Base-by-base conservation (phyloP, 257 asterid genomes). In the Solanum virginianum region DNA sequence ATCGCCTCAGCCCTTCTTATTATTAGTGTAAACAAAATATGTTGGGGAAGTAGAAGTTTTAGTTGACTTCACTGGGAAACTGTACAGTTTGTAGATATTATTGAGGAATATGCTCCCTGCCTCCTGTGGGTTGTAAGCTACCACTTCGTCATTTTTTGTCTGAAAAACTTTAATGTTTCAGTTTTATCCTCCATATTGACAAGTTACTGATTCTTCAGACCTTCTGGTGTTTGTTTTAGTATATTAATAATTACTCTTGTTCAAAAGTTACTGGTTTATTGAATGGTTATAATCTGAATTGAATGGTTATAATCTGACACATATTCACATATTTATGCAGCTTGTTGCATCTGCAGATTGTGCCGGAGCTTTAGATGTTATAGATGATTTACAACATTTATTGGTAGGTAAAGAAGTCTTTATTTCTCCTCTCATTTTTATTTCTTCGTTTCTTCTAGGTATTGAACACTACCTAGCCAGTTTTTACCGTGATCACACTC, bases 261-360 rank as follows among this genome's bases (percentile, higher is more conserved):
- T 68, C 18, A 39, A 69, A 69, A 69, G 79, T 39, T 70, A 70
- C 1, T 10, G 54, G 54, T 41, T n/a, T 75, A 74, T 49, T 74
- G 81, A 47, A 74, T 74, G 57, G 81, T 22, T 22, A 45, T 47
- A 8, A 45, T 47, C 81, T 74, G 81, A 74, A 74, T 49, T 74
- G 81, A 47, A 74, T 74, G 57, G 81, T 22, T 22, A 45, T 47
- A 8, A 45, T 47, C 81, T 74, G 81, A 74, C 66, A 4, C 32
- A 65, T 47, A 65, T 66, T 83, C 84, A 85, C 86, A 53, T 90
- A 87, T 51, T 66, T 57, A 84, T 87, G 88, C 98, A 94, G 99
- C 99, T 96, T 89, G 97, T 96, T 84, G 91, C 97, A 29, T 96
- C 99, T 88, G 96, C 95, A 85, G 99, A 96, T 91, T 96, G 99